Evolutionary conservation across 192 early-diverging fungal genomes (phyloP).

Genomic region (Coemansia furcata): DNA sequence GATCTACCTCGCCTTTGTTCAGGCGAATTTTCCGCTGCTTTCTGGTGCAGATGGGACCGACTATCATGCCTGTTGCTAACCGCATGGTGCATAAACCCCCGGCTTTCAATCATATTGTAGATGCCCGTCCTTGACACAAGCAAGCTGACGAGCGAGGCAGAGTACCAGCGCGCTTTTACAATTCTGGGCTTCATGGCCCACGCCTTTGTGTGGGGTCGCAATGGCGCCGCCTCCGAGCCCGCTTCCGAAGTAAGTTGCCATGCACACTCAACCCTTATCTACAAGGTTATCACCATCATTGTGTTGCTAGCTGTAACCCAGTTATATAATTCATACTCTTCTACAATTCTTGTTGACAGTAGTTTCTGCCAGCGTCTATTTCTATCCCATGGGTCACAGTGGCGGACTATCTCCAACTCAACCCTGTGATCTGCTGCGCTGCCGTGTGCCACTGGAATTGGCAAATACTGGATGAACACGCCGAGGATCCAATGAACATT

Average conservation of each 20-base stretch:
- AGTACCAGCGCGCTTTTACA: conserved; percentile 84
- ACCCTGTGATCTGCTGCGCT: conserved; percentile 85
- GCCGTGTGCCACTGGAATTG: conserved; percentile 92
- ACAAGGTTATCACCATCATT: not conserved
- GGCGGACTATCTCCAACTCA: conserved; percentile 72
- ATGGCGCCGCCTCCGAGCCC: conserved; percentile 58
- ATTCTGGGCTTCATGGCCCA: conserved; percentile 87
- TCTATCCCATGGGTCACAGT: conserved; percentile 82
- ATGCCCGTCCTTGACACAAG: conserved; percentile 71
- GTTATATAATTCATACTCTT: not conserved
- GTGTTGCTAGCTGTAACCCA: not conserved
- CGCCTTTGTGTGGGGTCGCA: conserved; percentile 89
- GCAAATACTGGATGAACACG: conserved; percentile 68
- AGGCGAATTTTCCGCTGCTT: not conserved
- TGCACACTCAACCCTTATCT: not conserved
- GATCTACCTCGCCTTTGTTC: not conserved
- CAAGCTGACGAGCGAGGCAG: conserved; percentile 59
- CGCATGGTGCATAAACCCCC: not conserved
- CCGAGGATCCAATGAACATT: conserved; percentile 66
- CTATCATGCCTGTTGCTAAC: not conserved
- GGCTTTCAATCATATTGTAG: conserved; percentile 42
- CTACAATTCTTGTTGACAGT: not conserved
- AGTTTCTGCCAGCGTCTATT: conserved; percentile 69
- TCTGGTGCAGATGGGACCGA: not conserved
- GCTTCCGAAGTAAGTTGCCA: conserved; percentile 58